Conservation (phyloP, 257 asterid species). For the Lycium ferocissimum region DNA sequence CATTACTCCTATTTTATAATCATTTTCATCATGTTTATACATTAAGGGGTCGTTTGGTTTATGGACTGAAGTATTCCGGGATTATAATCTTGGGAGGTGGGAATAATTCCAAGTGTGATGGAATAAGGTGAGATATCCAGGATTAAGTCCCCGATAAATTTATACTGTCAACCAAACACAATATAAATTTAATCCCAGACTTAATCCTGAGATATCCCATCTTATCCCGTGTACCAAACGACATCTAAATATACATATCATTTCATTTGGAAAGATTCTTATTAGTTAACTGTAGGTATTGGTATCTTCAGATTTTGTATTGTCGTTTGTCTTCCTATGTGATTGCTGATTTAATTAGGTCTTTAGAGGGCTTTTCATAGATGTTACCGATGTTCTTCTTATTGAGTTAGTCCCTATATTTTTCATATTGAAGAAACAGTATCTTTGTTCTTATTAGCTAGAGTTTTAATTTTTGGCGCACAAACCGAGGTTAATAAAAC, state of each 20-base stretch:
- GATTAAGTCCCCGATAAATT: too few species aligned
- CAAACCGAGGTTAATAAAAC: neutral
- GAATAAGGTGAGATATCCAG: too few species aligned
- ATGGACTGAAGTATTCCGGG: too few species aligned
- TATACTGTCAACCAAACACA: too few species aligned
- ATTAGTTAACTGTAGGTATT: neutral
- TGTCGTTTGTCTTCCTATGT: neutral
- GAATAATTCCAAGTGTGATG: too few species aligned
- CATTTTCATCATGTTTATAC: too few species aligned
- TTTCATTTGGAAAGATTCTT: conserved; percentile 15
- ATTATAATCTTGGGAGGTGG: too few species aligned
- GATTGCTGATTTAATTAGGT: neutral
- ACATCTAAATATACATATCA: neutral
- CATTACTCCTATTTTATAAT: too few species aligned
- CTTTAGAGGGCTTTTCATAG: neutral
- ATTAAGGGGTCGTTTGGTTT: too few species aligned
- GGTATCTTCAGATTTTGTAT: neutral
- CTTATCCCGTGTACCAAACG: too few species aligned
- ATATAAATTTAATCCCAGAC: too few species aligned
- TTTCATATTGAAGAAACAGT: neutral
- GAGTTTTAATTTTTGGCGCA: neutral
- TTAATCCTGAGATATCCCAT: too few species aligned
- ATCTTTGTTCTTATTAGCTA: neutral
- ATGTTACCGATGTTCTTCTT: neutral
- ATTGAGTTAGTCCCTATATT: neutral